Conservation (phyloP, 495 filamentous ascomycete genomes). For the Apiosordaria backusii region DNA sequence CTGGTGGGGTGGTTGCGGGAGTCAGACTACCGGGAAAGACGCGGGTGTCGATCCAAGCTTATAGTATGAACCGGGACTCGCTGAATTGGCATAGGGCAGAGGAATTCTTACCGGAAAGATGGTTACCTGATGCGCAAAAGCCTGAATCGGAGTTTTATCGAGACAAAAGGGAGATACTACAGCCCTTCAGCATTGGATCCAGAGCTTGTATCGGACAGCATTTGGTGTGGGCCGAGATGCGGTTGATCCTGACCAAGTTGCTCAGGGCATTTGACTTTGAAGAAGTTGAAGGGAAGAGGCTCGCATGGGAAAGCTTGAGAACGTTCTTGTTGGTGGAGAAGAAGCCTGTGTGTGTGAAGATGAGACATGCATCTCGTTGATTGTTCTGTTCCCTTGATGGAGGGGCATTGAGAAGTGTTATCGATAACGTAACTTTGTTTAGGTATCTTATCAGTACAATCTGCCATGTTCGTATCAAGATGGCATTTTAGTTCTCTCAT, state of each 20-base stretch:
- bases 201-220: conserved; percentile 55
- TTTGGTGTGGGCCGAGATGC: conserved; percentile 51
- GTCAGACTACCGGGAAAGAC: conserved; percentile 29
- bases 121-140: conserved; percentile 40
- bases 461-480: too few relatives aligned
- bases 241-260: conserved; percentile 47
- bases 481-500: too few relatives aligned
- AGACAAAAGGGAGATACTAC: conserved; percentile 46
- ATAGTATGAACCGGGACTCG: conserved; percentile 26
- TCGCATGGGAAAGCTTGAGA: conserved; percentile 3
- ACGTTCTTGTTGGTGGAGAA: conserved; percentile 7
- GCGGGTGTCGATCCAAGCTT: conserved; percentile 32
- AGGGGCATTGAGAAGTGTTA: background rate
- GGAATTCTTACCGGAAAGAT: conserved; percentile 44
- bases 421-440: background rate
- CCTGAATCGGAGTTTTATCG: conserved; percentile 28
- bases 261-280: conserved; percentile 51
- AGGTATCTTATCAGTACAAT: background rate
- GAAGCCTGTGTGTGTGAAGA: conserved; percentile 2
- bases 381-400: background rate
- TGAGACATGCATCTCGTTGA: background rate
- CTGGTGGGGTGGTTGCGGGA: conserved; percentile 32
- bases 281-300: background rate
- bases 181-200: conserved; percentile 53
- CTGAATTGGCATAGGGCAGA: conserved; percentile 19